These are phyloP conservation scores for Crotalaria pallida DNA, from an alignment of 306 rosid genomes.

Conservation along the genomic window DNA sequence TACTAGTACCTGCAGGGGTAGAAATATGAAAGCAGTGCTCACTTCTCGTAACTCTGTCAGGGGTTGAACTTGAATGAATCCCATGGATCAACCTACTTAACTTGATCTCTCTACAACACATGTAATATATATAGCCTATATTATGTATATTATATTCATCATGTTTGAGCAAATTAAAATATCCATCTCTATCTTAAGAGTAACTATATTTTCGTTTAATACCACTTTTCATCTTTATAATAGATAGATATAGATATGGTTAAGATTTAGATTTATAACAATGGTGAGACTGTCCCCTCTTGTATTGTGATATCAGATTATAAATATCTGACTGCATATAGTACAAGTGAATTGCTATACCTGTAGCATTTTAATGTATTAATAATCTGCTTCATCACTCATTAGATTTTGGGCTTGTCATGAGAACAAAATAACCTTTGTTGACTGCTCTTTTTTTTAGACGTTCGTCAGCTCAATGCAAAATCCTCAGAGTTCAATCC, in stretches of 20 bases:
- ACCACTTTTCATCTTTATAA: too few relatives aligned
- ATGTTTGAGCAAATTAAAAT: neutral
- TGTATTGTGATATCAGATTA: too few relatives aligned
- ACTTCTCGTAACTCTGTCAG: slow-evolving; percentile 48
- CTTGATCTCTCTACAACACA: neutral
- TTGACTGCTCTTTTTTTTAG: neutral
- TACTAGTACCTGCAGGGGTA: too few relatives aligned
- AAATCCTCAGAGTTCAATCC: too few relatives aligned
- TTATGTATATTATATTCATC: too few relatives aligned
- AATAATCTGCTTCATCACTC: neutral
- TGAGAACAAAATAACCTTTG: neutral
- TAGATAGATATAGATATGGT: too few relatives aligned
- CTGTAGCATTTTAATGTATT: neutral
- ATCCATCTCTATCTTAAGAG: neutral
- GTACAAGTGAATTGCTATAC: neutral
- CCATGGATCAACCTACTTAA: neutral
- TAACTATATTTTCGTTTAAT: too few relatives aligned
- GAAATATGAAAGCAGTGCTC: slow-evolving; percentile 25
- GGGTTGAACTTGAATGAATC: neutral
- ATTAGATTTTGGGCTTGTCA: neutral
- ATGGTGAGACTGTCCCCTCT: too few relatives aligned
- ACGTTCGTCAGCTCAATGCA: neutral
- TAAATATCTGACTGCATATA: neutral
- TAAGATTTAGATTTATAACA: too few relatives aligned
- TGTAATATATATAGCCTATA: neutral